Evolutionary conservation across 2,329 filamentous ascomycete genomes (phyloP), one percentile per base, ranked within the genome.

Genomic region (Trichoderma harzianum): DNA sequence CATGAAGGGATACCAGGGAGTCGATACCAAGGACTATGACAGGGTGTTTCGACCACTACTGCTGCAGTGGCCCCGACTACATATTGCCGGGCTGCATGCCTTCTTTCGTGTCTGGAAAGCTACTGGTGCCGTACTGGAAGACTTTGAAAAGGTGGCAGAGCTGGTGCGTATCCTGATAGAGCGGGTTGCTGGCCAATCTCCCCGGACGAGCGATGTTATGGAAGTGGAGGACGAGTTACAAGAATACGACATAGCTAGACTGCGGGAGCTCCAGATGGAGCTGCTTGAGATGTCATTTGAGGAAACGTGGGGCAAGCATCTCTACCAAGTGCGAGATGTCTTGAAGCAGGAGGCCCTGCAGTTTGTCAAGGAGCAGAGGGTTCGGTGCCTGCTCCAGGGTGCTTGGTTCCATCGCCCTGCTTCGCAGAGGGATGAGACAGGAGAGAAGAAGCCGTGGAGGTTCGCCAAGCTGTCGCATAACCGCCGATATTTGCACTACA

Each of bases 281-380:
- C 86, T 98, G 12, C 85, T 98, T 5, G 93, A 97, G 79, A 85
- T 96, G 74, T 93, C 94, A 0, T 98, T 98, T 78, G 95, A 98
- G 80, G 93, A 97, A 79, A 93, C 93, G 63, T 99, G 96, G 96
- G 95, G 95, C 14, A 89, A 93, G 74, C 94, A 98, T 81, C 86
- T 99, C 32, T 89, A 89, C 74, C 93, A 96, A 82, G 93, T 97
- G n/a, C 92, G 94, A 39, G 94, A 98, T 69, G 94, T 97, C 80
- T 86, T 98, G 58, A 92, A 93, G 76, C 91, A 95, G 77, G 96
- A 99, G 81, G 94, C 95, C 12, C 84, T 98, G 69, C 93, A 97
- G 78, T 99, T 99, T 78, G 93, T 98, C 82, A 98, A 97, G 82
- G 96, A 99, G 83, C 96, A 99, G 81, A 90, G 96, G 47, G 93